Conservation (phyloP, 192 early-diverging fungal species). For the Phlyctochytrium bullatum region DNA sequence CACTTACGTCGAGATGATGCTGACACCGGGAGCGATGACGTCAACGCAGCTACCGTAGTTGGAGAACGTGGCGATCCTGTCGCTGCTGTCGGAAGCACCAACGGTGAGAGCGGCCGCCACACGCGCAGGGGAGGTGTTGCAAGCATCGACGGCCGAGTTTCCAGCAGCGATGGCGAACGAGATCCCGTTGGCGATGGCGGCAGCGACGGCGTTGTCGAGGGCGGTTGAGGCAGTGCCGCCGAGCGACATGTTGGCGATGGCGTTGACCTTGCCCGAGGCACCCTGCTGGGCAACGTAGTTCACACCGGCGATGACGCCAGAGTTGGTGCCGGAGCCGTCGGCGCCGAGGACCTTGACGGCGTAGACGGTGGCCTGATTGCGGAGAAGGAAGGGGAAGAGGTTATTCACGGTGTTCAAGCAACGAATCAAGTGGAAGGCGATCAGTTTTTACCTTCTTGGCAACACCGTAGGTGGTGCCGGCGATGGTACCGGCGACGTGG, state of each 20-base stretch:
- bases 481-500: conserved; percentile 88
- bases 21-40: not conserved
- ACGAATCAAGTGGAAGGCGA: too few species aligned
- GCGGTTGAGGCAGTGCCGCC: not conserved
- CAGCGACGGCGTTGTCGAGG: conserved; percentile 22
- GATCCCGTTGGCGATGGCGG: conserved; percentile 37
- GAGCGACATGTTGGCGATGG: not conserved
- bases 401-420: too few species aligned
- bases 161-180: conserved; percentile 18
- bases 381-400: too few species aligned
- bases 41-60: not conserved
- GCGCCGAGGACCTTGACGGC: conserved; percentile 91
- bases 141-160: conserved; percentile 25
- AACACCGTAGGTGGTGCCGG: conserved; percentile 80
- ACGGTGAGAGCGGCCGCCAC: conserved; percentile 52
- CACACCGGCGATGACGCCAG: not conserved
- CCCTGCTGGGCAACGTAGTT: conserved; percentile 4
- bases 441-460: conserved; percentile 90
- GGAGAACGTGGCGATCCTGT: not conserved
- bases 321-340: conserved; percentile 81
- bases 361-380: conserved; percentile 81
- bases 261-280: not conserved
- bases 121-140: conserved; percentile 65
- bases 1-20: too few species aligned
- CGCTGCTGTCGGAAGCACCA: conserved; percentile 15